Evolutionary conservation across 495 filamentous ascomycete species (phyloP).

Genomic region (Annulohypoxylon bovei): DNA sequence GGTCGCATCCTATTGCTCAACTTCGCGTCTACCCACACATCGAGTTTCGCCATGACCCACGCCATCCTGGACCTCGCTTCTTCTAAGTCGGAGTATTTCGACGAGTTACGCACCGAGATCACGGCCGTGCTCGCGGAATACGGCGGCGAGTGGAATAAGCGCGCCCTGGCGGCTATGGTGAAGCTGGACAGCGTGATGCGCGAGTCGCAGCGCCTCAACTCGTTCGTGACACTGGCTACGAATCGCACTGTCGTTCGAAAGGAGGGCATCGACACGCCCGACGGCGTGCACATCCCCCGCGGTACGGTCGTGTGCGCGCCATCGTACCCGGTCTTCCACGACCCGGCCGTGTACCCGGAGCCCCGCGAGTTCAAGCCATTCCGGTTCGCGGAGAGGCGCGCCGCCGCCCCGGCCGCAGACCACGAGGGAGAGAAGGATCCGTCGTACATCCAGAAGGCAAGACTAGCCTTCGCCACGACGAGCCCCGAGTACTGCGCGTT

Average conservation of each 20-base stretch:
- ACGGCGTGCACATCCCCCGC: constrained; percentile 42
- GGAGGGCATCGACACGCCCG: constrained; percentile 50
- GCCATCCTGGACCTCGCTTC: constrained; percentile 56
- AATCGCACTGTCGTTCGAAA: constrained; percentile 41
- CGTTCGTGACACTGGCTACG: constrained; percentile 45
- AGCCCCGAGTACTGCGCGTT: constrained; percentile 49
- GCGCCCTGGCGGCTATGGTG: constrained; percentile 51
- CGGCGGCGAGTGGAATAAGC: constrained; percentile 54
- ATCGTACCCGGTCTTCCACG: constrained; percentile 37
- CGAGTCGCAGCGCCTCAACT: constrained; percentile 49
- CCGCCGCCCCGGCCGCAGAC: neutral
- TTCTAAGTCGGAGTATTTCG: constrained; percentile 55
- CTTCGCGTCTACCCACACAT: constrained; percentile 63
- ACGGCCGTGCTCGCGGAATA: constrained; percentile 41
- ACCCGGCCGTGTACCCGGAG: constrained; percentile 40
- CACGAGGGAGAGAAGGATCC: neutral
- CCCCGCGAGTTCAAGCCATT: constrained; percentile 41
- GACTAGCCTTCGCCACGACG: constrained; percentile 46
- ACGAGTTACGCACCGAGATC: constrained; percentile 64
- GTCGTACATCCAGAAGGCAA: constrained; percentile 46
- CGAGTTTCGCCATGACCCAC: constrained; percentile 57
- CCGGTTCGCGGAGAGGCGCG: constrained; percentile 44
- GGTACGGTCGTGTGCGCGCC: constrained; percentile 37
- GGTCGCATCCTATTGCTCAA: constrained; percentile 53
- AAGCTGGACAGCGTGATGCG: constrained; percentile 54